Conservation (phyloP, 1,139 yeast genomes). For the Blastobotrys malaysiensis region DNA sequence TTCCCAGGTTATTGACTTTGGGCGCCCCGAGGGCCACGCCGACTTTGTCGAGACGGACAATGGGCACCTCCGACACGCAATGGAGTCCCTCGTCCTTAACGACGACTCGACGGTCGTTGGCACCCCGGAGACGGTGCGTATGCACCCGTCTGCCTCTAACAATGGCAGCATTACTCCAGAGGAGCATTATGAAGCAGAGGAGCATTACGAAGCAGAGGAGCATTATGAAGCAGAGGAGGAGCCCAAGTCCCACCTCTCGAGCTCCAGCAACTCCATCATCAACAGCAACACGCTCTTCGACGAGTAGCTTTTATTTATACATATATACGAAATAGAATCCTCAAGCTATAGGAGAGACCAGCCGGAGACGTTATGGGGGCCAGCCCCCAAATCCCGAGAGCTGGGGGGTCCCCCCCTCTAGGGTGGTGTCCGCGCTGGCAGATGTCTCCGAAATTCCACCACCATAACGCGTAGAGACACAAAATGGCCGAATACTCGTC, state of each 20-base stretch:
- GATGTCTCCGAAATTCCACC: background rate
- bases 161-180: background rate
- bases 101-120: slow-evolving; percentile 1
- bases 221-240: slow-evolving; percentile 1
- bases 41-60: slow-evolving; percentile 20
- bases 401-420: background rate
- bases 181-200: background rate
- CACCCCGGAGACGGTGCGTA: background rate
- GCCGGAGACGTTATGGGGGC: background rate
- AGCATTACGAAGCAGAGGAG: background rate
- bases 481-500: slow-evolving; percentile 54
- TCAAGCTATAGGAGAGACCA: no score
- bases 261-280: background rate
- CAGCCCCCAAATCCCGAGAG: background rate
- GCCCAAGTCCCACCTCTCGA: background rate
- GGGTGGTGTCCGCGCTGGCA: background rate
- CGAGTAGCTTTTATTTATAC: background rate
- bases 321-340: background rate
- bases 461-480: background rate
- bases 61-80: slow-evolving; percentile 27
- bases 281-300: background rate
- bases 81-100: slow-evolving; percentile 26
- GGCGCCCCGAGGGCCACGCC: slow-evolving; percentile 24
- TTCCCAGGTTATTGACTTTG: slow-evolving; percentile 24
- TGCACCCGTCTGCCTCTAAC: background rate